Percentiles rank a stretch among this genome's conserved stretches.
phyloP scores from a whole-genome alignment of 2,329 filamentous ascomycete species.

The Bisporella sp. region DNA sequence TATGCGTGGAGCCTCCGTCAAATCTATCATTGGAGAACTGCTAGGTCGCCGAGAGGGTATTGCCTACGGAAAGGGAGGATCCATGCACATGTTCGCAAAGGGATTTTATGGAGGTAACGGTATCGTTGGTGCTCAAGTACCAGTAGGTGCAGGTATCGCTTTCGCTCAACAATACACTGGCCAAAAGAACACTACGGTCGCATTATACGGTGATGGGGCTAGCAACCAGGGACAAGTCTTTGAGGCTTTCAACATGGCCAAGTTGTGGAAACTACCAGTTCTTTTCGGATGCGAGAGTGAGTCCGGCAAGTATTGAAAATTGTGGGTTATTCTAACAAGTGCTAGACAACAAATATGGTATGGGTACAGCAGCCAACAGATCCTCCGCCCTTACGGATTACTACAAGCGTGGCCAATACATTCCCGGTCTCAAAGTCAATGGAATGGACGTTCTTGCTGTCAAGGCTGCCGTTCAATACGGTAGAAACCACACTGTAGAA shows the following conservation, averaged over 20 bases:
- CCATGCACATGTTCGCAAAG: constrained; percentile 99
- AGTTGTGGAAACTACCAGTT: constrained; percentile 93
- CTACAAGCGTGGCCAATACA: constrained; percentile 99
- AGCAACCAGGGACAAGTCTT: constrained; percentile 99
- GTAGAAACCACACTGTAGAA: constrained; percentile 74
- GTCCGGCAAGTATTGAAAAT: constrained; percentile 30
- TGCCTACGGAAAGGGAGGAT: constrained; percentile 96
- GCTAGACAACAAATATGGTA: constrained; percentile 99
- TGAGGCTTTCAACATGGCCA: constrained; percentile 99
- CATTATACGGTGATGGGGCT: constrained; percentile 95
- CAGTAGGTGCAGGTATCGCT: constrained; percentile 90
- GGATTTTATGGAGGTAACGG: constrained; percentile 98
- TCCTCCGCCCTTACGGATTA: constrained; percentile 96
- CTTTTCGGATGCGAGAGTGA: constrained; percentile 97
- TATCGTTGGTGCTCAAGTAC: constrained; percentile 97
- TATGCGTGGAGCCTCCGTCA: constrained; percentile 88
- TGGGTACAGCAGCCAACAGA: constrained; percentile 93
- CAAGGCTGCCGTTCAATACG: constrained; percentile 92
- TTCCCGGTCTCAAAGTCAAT: constrained; percentile 98
- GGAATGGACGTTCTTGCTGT: constrained; percentile 98
- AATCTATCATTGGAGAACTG: constrained; percentile 92
- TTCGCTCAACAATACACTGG: constrained; percentile 94
- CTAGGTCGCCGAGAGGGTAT: constrained; percentile 94
- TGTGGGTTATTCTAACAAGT: neutral
- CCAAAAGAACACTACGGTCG: constrained; percentile 78